Base-by-base conservation (phyloP, 2,329 filamentous ascomycete species). In the Sphaerostilbella broomeana region DNA sequence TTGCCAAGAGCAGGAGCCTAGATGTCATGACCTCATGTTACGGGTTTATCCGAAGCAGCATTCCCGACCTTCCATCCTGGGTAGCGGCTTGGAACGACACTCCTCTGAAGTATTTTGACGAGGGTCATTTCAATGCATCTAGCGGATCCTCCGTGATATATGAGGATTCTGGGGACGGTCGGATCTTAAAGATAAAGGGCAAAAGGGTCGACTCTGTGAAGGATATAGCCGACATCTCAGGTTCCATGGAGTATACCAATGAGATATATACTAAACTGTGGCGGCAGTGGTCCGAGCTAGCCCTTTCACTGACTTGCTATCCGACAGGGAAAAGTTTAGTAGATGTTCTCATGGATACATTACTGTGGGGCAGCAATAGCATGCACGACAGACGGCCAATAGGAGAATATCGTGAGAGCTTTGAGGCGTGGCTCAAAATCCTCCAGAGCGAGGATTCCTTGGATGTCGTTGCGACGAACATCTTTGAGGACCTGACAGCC, bases 1-100 rank as follows among this genome's bases (percentile, higher is more conserved):
- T 39, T 19, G 7, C 8, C 8, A 39, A 34, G 7, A 39, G 27
- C 8, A 17, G 17, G 15, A 39, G 30, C 3, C 12, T 39, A 21
- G 29, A 33, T 6, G 37, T 34, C 12, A 10, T 39, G 21, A 39
- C 20, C 29, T 39, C 37, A 10, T 39, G 37, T 20, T 39, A 39
- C 6, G 29, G 37, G 8, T 39, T 39, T 17, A 20, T 39, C 7
- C 9, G 20, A 21, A 32, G 27, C 6, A 13, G 10, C 9, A 17
- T 39, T 20, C 28, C 29, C 19, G 5, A 34, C 31, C 18, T 34
- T 4, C 37, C 37, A 0, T 27, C 37, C 3, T 40, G 29, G 30
- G 30, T 15, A 5, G 37, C 17, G 2, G 33, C 37, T n/a, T 40
- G 37, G 37, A 40, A 40, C 37, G 30, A 40, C 6, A 40, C 22